These are phyloP conservation scores for Noccaea caerulescens DNA, from an alignment of 345 rosid species.

Conservation along the genomic window DNA sequence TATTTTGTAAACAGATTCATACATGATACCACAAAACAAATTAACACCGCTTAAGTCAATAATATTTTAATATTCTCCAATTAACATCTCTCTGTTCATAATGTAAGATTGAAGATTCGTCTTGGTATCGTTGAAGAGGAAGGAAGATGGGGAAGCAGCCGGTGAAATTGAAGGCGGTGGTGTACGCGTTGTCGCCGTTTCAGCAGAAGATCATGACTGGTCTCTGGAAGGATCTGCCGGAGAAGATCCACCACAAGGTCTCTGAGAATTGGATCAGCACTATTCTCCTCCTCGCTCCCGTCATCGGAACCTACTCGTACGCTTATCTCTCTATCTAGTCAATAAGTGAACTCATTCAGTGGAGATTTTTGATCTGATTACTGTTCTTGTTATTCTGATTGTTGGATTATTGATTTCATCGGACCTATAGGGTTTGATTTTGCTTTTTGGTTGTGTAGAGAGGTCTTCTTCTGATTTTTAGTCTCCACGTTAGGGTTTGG, in stretches of 20 bases:
- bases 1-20: not conserved
- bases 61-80: not conserved
- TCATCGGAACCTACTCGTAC: conserved; percentile 68
- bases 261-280: conserved; percentile 85
- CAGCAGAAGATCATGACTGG: conserved; percentile 81
- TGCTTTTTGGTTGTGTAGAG: not conserved
- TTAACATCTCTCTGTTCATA: not conserved
- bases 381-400: too few species aligned
- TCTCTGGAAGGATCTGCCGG: conserved; percentile 71
- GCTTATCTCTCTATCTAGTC: not conserved
- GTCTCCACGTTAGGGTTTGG: not conserved
- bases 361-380: too few species aligned
- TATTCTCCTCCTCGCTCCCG: conserved; percentile 65
- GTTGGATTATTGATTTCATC: too few species aligned
- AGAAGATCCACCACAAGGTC: conserved; percentile 81
- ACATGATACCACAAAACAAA: not conserved
- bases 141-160: conserved; percentile 68
- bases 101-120: not conserved
- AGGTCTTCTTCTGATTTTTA: not conserved
- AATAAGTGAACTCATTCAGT: too few species aligned
- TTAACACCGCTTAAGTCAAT: not conserved
- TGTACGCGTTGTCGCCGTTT: conserved; percentile 76
- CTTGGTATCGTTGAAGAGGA: not conserved
- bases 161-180: conserved; percentile 84
- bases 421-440: too few species aligned